Percentiles rank a stretch among this genome's conserved stretches.
Evolutionary conservation across 2,329 filamentous ascomycete genomes (phyloP).

Genomic region (Trichoderma koningiopsis): DNA sequence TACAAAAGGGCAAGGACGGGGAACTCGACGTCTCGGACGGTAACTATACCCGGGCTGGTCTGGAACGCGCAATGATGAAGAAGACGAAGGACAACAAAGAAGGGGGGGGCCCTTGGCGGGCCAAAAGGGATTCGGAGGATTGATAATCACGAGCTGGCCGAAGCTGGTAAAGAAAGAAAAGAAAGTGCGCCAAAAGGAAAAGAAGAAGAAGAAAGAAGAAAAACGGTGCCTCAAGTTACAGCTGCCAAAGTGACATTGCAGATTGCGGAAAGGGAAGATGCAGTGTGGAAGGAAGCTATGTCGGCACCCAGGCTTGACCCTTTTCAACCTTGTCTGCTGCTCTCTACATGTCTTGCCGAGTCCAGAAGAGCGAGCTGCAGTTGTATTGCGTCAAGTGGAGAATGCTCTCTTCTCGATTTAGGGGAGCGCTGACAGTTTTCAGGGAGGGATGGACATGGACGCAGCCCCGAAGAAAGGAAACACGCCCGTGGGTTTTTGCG

Average conservation of each 20-base stretch:
- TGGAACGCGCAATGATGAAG: background rate
- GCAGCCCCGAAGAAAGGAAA: background rate
- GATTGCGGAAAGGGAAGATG: background rate
- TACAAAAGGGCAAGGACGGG: constrained; percentile 8
- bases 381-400: constrained; percentile 25
- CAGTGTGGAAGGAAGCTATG: background rate
- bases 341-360: constrained; percentile 18
- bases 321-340: constrained; percentile 14
- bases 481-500: background rate
- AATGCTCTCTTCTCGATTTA: background rate
- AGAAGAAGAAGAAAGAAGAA: constrained; percentile 6
- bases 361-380: background rate
- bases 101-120: background rate
- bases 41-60: background rate
- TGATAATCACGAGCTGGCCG: background rate
- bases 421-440: constrained; percentile 20
- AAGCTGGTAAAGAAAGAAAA: constrained; percentile 14
- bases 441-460: constrained; percentile 13
- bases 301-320: constrained; percentile 4
- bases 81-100: background rate
- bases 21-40: constrained; percentile 9
- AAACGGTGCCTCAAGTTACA: background rate
- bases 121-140: background rate
- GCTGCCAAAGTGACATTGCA: constrained; percentile 18
- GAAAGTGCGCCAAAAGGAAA: constrained; percentile 7